phyloP scores from a whole-genome alignment of 192 early-diverging fungal genomes.

The Coemansia sp. region DNA sequence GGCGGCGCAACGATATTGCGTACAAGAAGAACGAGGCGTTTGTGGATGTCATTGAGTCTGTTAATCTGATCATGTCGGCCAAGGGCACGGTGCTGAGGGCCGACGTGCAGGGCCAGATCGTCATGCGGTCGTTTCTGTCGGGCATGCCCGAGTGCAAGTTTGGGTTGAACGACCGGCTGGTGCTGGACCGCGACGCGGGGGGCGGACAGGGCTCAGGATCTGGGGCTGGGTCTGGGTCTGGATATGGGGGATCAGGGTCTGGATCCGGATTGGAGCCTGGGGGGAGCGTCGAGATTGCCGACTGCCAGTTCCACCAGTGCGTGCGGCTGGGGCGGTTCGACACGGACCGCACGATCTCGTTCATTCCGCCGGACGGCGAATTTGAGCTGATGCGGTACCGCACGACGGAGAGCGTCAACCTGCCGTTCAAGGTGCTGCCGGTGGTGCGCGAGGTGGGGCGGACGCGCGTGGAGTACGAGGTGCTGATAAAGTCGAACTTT shows the following conservation, averaged over 20 bases:
- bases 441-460: slow-evolving; percentile 86
- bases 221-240: not conserved
- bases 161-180: slow-evolving; percentile 93
- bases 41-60: slow-evolving; percentile 97
- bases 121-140: slow-evolving; percentile 95
- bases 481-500: slow-evolving; percentile 89
- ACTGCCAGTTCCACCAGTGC: slow-evolving; percentile 99
- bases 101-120: slow-evolving; percentile 88
- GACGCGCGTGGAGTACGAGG: slow-evolving; percentile 85
- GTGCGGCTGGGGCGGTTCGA: slow-evolving; percentile 94
- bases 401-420: slow-evolving; percentile 92
- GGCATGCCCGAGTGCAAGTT: slow-evolving; percentile 99
- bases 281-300: slow-evolving; percentile 89
- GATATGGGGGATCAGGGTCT: no score
- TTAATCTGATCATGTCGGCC: slow-evolving; percentile 89
- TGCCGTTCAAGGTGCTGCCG: slow-evolving; percentile 95
- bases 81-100: slow-evolving; percentile 87
- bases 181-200: slow-evolving; percentile 77
- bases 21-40: slow-evolving; percentile 99
- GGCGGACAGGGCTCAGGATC: not conserved
- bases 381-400: slow-evolving; percentile 98
- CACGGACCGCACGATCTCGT: slow-evolving; percentile 91
- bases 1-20: slow-evolving; percentile 91
- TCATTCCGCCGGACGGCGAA: slow-evolving; percentile 97
- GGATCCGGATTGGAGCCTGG: slow-evolving; percentile 36